Evolutionary conservation across 2,329 filamentous ascomycete genomes (phyloP).

Genomic region (Penicillium freii): DNA sequence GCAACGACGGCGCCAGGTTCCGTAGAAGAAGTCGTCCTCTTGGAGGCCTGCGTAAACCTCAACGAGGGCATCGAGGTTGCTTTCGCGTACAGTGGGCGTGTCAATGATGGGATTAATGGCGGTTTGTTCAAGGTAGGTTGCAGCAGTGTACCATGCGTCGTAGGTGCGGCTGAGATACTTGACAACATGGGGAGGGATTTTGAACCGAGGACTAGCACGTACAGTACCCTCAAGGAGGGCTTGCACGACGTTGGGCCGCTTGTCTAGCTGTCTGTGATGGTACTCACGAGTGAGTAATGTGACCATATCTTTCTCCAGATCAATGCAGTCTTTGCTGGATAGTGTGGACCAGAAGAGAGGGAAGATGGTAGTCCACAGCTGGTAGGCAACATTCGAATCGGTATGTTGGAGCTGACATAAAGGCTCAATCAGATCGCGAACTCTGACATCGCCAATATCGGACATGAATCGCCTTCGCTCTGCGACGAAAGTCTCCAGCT

Average conservation of each 20-base stretch:
- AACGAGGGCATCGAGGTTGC: conserved; percentile 91
- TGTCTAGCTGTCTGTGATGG: conserved; percentile 89
- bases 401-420: conserved; percentile 89
- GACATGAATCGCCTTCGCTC: conserved; percentile 78
- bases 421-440: conserved; percentile 85
- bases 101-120: conserved; percentile 82
- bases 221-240: conserved; percentile 86
- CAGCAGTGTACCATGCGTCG: conserved; percentile 94
- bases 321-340: conserved; percentile 79
- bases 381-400: conserved; percentile 75
- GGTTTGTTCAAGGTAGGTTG: conserved; percentile 84
- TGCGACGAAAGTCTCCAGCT: conserved; percentile 74
- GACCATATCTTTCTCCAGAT: conserved; percentile 90
- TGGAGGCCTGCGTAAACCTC: conserved; percentile 87
- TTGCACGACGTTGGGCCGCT: conserved; percentile 91
- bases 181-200: conserved; percentile 90
- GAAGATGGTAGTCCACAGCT: conserved; percentile 89
- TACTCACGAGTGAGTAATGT: conserved; percentile 90
- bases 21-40: conserved; percentile 96
- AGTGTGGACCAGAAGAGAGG: conserved; percentile 91
- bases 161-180: conserved; percentile 94
- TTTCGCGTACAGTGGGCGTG: conserved; percentile 80
- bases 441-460: conserved; percentile 80
- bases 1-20: conserved; percentile 90
- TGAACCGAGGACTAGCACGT: conserved; percentile 79